Conservation (phyloP, 169 alveolate genomes). For the Fabrea salina region DNA sequence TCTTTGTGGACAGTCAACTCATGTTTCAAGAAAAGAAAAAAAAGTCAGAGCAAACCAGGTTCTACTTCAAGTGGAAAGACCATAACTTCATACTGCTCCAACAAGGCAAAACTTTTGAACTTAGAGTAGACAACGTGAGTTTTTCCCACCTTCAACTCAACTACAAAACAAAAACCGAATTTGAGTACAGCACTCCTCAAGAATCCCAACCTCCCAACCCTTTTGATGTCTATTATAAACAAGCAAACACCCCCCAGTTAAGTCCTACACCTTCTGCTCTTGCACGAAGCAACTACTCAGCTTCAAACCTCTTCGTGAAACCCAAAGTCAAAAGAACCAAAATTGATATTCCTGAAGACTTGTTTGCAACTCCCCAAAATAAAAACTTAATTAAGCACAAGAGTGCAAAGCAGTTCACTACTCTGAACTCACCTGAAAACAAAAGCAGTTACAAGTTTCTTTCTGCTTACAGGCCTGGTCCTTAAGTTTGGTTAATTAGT, state of each 20-base stretch:
- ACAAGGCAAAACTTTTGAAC: conserved; percentile 9
- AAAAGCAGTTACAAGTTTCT: no score
- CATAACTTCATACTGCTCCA: background rate
- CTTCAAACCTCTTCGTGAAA: background rate
- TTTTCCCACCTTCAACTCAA: background rate
- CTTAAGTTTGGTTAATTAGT: no score
- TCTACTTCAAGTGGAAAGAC: background rate
- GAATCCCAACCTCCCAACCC: background rate
- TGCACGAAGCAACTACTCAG: background rate
- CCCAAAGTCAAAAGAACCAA: background rate
- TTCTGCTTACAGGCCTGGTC: no score
- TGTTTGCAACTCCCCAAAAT: conserved; percentile 22
- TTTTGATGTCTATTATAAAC: background rate
- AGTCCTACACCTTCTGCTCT: background rate
- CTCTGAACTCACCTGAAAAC: no score
- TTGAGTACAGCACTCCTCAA: background rate
- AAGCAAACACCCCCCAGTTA: background rate
- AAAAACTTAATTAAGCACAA: no score
- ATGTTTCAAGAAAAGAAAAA: no score
- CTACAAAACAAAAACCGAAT: background rate
- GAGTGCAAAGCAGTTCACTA: no score
- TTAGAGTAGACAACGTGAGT: conserved; percentile 2
- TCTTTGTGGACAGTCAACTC: no score
- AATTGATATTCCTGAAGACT: conserved; percentile 1
- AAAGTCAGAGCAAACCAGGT: no score